phyloP scores from a whole-genome alignment of 257 asterid species.

The Ilex asprella region DNA sequence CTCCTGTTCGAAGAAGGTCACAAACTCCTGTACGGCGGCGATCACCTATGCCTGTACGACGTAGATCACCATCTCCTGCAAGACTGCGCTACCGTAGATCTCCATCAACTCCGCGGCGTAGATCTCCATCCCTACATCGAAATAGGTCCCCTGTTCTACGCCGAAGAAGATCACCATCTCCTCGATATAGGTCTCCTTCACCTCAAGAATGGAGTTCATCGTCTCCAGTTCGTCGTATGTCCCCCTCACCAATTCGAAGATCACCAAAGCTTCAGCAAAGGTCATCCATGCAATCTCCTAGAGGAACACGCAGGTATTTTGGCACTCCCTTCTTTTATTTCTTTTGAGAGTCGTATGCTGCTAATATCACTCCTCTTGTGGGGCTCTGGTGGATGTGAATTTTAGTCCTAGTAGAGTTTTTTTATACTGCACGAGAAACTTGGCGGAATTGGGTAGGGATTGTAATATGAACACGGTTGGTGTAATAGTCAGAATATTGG shows the following conservation, averaged over 20 bases:
- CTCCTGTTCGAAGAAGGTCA: constrained; percentile 34
- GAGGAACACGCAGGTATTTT: constrained; percentile 61
- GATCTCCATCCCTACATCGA: constrained; percentile 44
- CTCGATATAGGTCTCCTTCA: constrained; percentile 41
- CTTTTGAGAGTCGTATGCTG: constrained; percentile 4
- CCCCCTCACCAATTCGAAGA: constrained; percentile 46
- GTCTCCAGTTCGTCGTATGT: constrained; percentile 35
- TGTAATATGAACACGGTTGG: not conserved
- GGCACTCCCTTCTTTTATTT: constrained; percentile 6
- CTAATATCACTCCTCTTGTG: not conserved
- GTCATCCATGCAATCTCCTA: constrained; percentile 53
- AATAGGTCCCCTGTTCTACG: constrained; percentile 16
- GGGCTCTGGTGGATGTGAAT: too few species aligned
- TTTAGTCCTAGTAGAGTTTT: too few species aligned
- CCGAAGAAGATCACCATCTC: constrained; percentile 43
- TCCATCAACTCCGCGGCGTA: constrained; percentile 40
- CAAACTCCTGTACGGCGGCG: constrained; percentile 28
- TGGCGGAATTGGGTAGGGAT: not conserved
- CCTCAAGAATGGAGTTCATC: constrained; percentile 51
- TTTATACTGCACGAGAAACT: not conserved
- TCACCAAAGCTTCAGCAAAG: constrained; percentile 31
- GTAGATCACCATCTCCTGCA: constrained; percentile 28
- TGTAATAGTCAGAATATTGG: not conserved
- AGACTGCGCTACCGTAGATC: constrained; percentile 45
- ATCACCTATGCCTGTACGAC: constrained; percentile 1